Base-by-base conservation (phyloP, 345 rosid species). In the Abelmoschus esculentus region DNA sequence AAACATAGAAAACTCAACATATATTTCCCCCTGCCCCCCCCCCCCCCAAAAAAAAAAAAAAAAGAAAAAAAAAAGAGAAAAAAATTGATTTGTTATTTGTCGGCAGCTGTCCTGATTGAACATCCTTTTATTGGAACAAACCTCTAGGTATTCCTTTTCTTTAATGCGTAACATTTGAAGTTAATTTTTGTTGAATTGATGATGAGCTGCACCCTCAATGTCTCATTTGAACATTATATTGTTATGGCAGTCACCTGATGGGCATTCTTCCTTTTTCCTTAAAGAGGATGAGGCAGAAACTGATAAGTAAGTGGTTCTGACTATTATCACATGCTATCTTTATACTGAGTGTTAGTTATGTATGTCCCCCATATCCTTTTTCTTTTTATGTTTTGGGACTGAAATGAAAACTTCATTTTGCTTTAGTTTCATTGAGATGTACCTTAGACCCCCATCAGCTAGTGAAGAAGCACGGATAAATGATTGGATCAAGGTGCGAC, bases 401-500 rank as follows among this genome's bases (percentile, higher is more conserved):
- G 54, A 74, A 57, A 59, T 53, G 67, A 65, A 57, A 53, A 67
- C 67, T 61, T 58, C 74, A 55, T 77, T 46, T 76, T 82, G 77
- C 63, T 83, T 87, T 75, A 96, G 99, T 81, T 96, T 85, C 79
- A 92, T 96, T 83, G 99, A 96, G 90, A 96, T 96, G 99, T 96
- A 96, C 85, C 97, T 96, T 49, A 89, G 99, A 78, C 97, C 99
- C 42, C 99, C 98, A 29, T 86, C 92, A 68, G 98, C 99, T 40
- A 96, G 82, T 54, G 98, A 96, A 80, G 99, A 90, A 84, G 99
- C 99, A 57, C 79, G 85, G 44, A 92, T 90, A 75, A 96, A 79
- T 79, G 99, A 96, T 77, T 96, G 99, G 99, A 96, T 96, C 50
- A 96, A 96, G 82, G 92, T 92, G 83, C 97, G 99, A 6, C 99